Percentiles rank a stretch among this genome's conserved stretches.
phyloP scores from a whole-genome alignment of 192 early-diverging fungal species.

The Umbelopsis sp. region DNA sequence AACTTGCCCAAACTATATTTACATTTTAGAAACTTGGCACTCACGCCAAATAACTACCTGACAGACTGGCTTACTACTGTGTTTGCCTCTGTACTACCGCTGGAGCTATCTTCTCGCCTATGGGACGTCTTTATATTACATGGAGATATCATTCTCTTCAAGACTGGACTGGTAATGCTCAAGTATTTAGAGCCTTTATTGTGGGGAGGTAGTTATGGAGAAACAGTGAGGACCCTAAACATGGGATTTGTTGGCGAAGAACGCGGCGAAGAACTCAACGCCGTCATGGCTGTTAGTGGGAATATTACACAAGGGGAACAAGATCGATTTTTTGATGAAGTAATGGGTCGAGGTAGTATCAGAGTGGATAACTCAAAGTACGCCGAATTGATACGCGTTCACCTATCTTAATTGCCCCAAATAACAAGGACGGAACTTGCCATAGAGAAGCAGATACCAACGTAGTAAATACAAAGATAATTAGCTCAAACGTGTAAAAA shows the following conservation, averaged over 20 bases:
- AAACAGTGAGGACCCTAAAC: slow-evolving; percentile 38
- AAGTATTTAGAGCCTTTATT: slow-evolving; percentile 44
- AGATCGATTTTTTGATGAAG: slow-evolving; percentile 42
- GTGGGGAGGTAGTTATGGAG: slow-evolving; percentile 43
- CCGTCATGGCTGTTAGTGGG: slow-evolving; percentile 41
- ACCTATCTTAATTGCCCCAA: slow-evolving; percentile 20
- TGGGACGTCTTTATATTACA: slow-evolving; percentile 48
- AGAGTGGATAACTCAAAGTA: slow-evolving; percentile 27
- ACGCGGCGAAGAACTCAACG: slow-evolving; percentile 42
- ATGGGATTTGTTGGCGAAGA: slow-evolving; percentile 45
- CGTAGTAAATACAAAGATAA: slow-evolving; percentile 23
- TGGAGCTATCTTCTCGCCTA: slow-evolving; percentile 40
- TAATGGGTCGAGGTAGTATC: slow-evolving; percentile 31
- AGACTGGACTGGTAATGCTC: slow-evolving; percentile 38
- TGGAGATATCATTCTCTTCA: slow-evolving; percentile 45
- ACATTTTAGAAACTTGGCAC: slow-evolving; percentile 42
- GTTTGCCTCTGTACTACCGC: slow-evolving; percentile 42
- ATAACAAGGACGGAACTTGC: not conserved
- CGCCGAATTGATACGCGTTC: slow-evolving; percentile 27
- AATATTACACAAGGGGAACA: slow-evolving; percentile 41
- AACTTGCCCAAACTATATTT: slow-evolving; percentile 46
- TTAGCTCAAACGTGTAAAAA: too few relatives aligned
- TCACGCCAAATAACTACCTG: slow-evolving; percentile 43
- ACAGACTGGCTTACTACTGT: slow-evolving; percentile 48
- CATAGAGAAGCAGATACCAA: slow-evolving; percentile 2